These are phyloP conservation scores for Lobosporangium transversale DNA, from an alignment of 192 early-diverging fungal species.

Conservation along the genomic window DNA sequence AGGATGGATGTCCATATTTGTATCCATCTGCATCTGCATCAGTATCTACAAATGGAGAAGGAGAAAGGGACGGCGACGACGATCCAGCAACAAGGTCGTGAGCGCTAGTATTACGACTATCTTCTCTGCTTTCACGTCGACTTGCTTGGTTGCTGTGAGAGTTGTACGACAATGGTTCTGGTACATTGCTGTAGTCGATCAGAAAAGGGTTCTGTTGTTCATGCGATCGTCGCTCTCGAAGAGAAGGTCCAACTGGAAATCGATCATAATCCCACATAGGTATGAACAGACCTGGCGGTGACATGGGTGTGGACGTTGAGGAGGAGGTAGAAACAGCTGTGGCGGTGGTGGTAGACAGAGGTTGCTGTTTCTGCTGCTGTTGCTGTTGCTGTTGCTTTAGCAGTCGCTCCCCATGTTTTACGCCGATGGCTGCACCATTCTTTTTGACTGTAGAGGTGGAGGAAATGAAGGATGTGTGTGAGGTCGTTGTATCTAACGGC, in stretches of 20 bases:
- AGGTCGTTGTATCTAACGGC: too few species aligned
- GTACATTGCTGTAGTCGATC: constrained; percentile 12
- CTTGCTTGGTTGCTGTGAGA: constrained; percentile 5
- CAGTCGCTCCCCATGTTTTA: too few species aligned
- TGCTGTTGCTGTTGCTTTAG: background rate
- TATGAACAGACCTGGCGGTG: constrained; percentile 4
- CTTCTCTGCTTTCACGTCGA: constrained; percentile 3
- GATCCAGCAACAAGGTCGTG: background rate
- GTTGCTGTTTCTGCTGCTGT: background rate
- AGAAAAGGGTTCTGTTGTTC: constrained; percentile 19
- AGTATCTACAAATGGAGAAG: background rate
- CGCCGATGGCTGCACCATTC: background rate
- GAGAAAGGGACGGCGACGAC: background rate
- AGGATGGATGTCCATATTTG: background rate
- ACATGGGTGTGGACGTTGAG: background rate
- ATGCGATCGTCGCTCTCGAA: constrained; percentile 8
- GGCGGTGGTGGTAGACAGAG: background rate
- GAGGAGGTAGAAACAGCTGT: background rate
- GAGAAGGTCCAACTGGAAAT: constrained; percentile 29
- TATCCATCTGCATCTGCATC: constrained; percentile 7
- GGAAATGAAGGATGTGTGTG: background rate
- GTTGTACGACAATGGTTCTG: background rate
- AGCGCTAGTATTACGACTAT: constrained; percentile 4
- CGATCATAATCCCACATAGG: constrained; percentile 41
- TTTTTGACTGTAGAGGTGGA: background rate